These are phyloP conservation scores for Tuber melanosporum DNA, from an alignment of 495 filamentous ascomycete genomes.

Conservation along the genomic window DNA sequence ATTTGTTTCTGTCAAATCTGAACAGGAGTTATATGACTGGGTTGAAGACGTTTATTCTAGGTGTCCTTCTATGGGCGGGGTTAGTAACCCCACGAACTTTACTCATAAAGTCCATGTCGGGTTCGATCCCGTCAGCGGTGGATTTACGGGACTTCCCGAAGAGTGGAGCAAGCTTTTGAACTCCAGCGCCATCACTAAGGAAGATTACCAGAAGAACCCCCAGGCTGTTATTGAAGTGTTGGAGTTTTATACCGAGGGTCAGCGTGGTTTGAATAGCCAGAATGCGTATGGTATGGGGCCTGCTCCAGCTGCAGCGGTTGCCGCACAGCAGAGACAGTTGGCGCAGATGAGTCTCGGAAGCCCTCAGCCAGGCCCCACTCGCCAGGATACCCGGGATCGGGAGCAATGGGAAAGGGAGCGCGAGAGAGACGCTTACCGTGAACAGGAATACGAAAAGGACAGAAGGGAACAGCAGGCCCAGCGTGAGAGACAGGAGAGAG, in stretches of 20 bases:
- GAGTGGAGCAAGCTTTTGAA: slow-evolving; percentile 97
- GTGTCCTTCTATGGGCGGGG: slow-evolving; percentile 93
- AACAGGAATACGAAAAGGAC: slow-evolving; percentile 39
- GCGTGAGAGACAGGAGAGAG: slow-evolving; percentile 43
- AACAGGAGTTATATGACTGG: slow-evolving; percentile 97
- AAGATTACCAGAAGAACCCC: slow-evolving; percentile 96
- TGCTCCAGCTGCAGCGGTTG: slow-evolving; percentile 52
- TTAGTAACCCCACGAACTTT: slow-evolving; percentile 97
- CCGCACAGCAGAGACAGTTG: slow-evolving; percentile 43
- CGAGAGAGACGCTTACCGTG: slow-evolving; percentile 49
- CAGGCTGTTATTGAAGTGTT: slow-evolving; percentile 95
- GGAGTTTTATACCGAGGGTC: slow-evolving; percentile 83
- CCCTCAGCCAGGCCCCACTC: slow-evolving; percentile 72
- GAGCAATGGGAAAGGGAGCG: slow-evolving; percentile 49
- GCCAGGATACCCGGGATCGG: slow-evolving; percentile 54
- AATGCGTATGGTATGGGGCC: slow-evolving; percentile 66
- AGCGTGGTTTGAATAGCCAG: slow-evolving; percentile 56
- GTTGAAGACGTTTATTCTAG: slow-evolving; percentile 94
- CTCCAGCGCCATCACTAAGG: slow-evolving; percentile 91
- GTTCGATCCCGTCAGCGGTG: slow-evolving; percentile 87
- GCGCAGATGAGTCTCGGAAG: slow-evolving; percentile 53
- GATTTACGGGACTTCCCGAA: slow-evolving; percentile 83
- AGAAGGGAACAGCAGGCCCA: slow-evolving; percentile 36
- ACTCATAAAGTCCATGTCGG: slow-evolving; percentile 94
- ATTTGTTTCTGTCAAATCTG: slow-evolving; percentile 81